Conservation (phyloP, 805 yeast genomes). For the Wickerhamia fluorescens region DNA sequence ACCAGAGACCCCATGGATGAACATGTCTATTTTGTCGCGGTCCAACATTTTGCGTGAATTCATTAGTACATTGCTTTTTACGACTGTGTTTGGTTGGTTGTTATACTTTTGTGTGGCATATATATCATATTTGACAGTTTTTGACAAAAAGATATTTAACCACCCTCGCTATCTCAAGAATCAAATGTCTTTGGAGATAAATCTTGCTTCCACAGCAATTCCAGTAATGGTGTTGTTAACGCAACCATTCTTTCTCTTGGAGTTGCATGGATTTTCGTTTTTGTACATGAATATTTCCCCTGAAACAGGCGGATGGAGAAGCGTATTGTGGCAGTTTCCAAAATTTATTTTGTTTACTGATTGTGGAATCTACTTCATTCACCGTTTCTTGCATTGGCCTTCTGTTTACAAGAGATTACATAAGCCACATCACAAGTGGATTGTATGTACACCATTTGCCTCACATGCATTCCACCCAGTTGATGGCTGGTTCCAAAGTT, state of each 20-base stretch:
- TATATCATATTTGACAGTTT: constrained; percentile 68
- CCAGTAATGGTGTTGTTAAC: constrained; percentile 87
- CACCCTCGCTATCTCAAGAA: constrained; percentile 95
- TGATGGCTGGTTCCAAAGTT: constrained; percentile 88
- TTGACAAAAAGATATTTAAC: constrained; percentile 84
- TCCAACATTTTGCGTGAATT: constrained; percentile 66
- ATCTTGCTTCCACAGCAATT: constrained; percentile 71
- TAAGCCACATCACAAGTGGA: constrained; percentile 99
- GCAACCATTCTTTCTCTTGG: constrained; percentile 82
- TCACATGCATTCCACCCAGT: constrained; percentile 98
- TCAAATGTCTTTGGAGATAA: constrained; percentile 80
- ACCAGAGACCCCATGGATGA: constrained; percentile 48
- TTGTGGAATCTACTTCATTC: constrained; percentile 84
- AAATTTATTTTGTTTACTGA: constrained; percentile 88
- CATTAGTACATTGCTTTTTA: constrained; percentile 57
- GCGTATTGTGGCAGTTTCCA: constrained; percentile 62
- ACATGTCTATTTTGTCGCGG: constrained; percentile 66
- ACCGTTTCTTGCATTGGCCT: constrained; percentile 93
- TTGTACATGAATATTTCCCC: constrained; percentile 63
- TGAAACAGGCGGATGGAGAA: constrained; percentile 60
- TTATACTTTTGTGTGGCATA: constrained; percentile 71
- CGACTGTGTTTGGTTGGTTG: constrained; percentile 81
- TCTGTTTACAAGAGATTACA: constrained; percentile 76
- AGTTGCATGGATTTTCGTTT: constrained; percentile 75
- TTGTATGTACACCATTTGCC: constrained; percentile 97